Base-by-base conservation (phyloP, 2,329 filamentous ascomycete genomes). In the Trichoderma polysporum region DNA sequence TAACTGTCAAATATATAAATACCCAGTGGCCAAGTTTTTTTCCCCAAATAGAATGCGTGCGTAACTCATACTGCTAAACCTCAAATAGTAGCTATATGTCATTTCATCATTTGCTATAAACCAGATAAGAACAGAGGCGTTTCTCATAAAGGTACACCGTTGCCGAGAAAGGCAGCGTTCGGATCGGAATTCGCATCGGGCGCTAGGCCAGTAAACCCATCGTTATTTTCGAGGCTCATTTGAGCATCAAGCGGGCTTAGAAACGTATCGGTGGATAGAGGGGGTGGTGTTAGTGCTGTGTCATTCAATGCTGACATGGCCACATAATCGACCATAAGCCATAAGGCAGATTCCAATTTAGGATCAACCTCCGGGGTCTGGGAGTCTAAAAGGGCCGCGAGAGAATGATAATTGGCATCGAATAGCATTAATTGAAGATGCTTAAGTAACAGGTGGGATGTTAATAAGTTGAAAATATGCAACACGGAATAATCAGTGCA, bases 351-450 rank as follows among this genome's bases (percentile, higher is more conserved):
- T 27, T 64, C 61, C 29, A 64, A 35, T 12, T 64, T 64, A 6
- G 61, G 61, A 27, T 64, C 61, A n/a, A 64, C 61, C 22, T 64
- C 61, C 15, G 50, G 50, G 1, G 61, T 47, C 17, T 39, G 41
- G 19, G 61, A 47, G 37, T 64, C 61, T 19, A 64, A 35, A 19
- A 64, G 61, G 13, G 61, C 50, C 8, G 61, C 50, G 10, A 64
- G 61, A 29, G 61, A 56, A 41, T 64, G 61, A 25, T 64, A 64
- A 27, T 64, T 64, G 50, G 61, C 61, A 45, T 64, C 61, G 50
- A 64, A 64, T 3, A 64, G 50, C 61, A 64, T 64, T 64, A 64
- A 56, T 64, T 64, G 61, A 35, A 64, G 61, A 47, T 64, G 61
- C 60, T 64, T 7, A 27, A 56, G 19, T 47, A 64, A 22, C 61